A percentile compares a stretch with the other conserved stretches of the same genome.
phyloP scores from a whole-genome alignment of 2,329 filamentous ascomycete species.

The Whalleya microplaca region DNA sequence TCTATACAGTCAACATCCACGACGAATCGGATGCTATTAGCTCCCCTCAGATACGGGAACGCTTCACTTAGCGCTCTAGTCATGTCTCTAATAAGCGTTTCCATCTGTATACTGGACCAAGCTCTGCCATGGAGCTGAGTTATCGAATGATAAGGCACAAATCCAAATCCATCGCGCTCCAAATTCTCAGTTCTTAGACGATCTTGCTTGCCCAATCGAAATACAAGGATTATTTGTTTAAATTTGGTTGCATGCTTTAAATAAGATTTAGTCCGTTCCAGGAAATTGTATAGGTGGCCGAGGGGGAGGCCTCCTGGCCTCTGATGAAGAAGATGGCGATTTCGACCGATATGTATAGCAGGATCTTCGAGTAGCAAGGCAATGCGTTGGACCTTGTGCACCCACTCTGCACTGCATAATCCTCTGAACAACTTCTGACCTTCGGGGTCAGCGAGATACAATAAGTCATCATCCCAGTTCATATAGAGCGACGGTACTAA shows the following conservation, averaged over 20 bases:
- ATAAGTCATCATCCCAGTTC: constrained; percentile 20
- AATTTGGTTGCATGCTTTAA: constrained; percentile 9
- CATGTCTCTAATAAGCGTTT: constrained; percentile 17
- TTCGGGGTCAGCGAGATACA: constrained; percentile 17
- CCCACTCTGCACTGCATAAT: constrained; percentile 13
- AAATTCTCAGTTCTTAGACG: neutral
- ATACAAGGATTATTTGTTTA: constrained; percentile 15
- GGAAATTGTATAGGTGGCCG: constrained; percentile 13
- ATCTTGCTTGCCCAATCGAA: constrained; percentile 9
- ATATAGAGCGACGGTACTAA: constrained; percentile 14
- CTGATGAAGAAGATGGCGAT: no score
- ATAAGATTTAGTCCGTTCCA: constrained; percentile 16
- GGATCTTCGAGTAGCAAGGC: constrained; percentile 20
- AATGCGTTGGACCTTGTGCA: constrained; percentile 14
- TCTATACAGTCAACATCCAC: constrained; percentile 23
- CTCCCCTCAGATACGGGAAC: constrained; percentile 13
- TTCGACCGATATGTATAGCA: neutral
- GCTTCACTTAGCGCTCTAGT: constrained; percentile 15
- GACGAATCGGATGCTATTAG: constrained; percentile 19
- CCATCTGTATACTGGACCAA: constrained; percentile 21
- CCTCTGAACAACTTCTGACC: constrained; percentile 16
- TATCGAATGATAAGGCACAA: constrained; percentile 13
- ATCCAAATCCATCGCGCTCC: constrained; percentile 19
- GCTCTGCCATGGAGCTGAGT: neutral
- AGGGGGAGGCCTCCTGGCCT: no score